Conservation (phyloP, 306 rosid genomes). For the Sicyos baderoa region DNA sequence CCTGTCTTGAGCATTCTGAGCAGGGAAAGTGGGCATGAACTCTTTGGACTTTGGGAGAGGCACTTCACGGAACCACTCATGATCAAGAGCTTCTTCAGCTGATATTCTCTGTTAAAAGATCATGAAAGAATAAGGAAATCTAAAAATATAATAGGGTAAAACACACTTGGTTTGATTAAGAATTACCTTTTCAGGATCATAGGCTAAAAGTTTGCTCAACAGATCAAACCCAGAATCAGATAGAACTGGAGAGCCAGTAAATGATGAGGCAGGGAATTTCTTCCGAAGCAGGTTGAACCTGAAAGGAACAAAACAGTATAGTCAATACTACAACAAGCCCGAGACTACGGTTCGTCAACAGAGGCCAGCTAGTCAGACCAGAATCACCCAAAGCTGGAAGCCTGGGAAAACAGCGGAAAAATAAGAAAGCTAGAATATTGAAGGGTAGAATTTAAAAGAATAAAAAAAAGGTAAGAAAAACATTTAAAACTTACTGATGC, state of each 20-base stretch:
- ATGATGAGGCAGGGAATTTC: slow-evolving; percentile 76
- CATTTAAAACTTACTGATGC: slow-evolving; percentile 48
- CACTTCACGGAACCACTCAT: slow-evolving; percentile 74
- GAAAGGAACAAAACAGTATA: slow-evolving; percentile 23
- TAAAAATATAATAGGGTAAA: not conserved
- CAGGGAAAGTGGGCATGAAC: slow-evolving; percentile 41
- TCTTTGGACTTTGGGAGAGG: slow-evolving; percentile 58
- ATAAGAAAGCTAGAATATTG: slow-evolving; percentile 52
- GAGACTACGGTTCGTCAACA: slow-evolving; percentile 54
- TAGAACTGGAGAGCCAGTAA: slow-evolving; percentile 68
- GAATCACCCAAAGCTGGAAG: slow-evolving; percentile 99
- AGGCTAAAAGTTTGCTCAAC: slow-evolving; percentile 61
- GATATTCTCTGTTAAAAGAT: slow-evolving; percentile 55
- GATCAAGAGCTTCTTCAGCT: slow-evolving; percentile 70
- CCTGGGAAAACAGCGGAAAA: slow-evolving; percentile 95
- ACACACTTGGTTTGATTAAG: not conserved
- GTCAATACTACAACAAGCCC: slow-evolving; percentile 44
- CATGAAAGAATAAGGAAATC: not conserved
- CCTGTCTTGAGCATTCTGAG: slow-evolving; percentile 41
- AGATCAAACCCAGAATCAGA: slow-evolving; percentile 78
- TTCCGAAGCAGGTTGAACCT: slow-evolving; percentile 62
- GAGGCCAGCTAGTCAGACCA: slow-evolving; percentile 85
- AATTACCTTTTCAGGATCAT: slow-evolving; percentile 61
- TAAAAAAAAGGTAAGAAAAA: not conserved
- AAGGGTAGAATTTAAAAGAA: not conserved